These are phyloP conservation scores for Penicillium hesseltinei DNA, from an alignment of 2,329 filamentous ascomycete species.

Conservation along the genomic window DNA sequence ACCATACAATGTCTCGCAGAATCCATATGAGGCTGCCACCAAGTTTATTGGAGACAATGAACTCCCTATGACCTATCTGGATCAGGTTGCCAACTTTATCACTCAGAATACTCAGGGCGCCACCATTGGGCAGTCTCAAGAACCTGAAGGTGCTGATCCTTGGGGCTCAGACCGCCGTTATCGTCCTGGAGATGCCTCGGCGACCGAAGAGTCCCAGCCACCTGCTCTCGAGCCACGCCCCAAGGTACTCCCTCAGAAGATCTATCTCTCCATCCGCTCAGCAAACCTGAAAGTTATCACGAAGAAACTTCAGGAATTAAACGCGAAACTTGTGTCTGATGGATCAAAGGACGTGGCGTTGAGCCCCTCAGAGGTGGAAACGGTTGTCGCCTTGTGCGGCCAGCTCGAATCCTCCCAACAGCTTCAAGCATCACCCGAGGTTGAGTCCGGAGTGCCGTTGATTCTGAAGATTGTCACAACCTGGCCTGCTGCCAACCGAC, in stretches of 20 bases:
- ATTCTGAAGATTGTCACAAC: constrained; percentile 69
- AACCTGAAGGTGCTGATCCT: constrained; percentile 60
- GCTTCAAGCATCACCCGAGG: constrained; percentile 47
- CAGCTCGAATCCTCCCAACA: constrained; percentile 55
- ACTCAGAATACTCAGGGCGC: constrained; percentile 84
- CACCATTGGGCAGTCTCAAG: constrained; percentile 66
- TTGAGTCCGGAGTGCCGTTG: constrained; percentile 58
- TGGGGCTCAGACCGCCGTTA: constrained; percentile 78
- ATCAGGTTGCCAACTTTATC: constrained; percentile 92
- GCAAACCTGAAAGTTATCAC: constrained; percentile 69
- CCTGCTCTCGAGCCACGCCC: constrained; percentile 44
- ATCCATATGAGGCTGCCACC: constrained; percentile 85
- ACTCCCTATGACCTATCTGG: constrained; percentile 80
- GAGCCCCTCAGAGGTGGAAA: constrained; percentile 67
- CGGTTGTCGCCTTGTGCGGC: constrained; percentile 60
- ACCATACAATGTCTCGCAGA: constrained; percentile 90
- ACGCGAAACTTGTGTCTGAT: constrained; percentile 63
- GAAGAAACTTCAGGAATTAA: constrained; percentile 74
- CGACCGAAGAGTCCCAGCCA: constrained; percentile 27
- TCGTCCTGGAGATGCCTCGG: constrained; percentile 64
- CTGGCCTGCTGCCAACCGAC: constrained; percentile 78
- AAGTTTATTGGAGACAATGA: constrained; percentile 91
- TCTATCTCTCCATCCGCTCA: constrained; percentile 73
- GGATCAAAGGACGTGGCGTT: constrained; percentile 72
- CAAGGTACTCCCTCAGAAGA: constrained; percentile 71